Evolutionary conservation across 495 filamentous ascomycete species (phyloP), one percentile per base, ranked within the genome.

Genomic region (Trichoderma asperelloides): DNA sequence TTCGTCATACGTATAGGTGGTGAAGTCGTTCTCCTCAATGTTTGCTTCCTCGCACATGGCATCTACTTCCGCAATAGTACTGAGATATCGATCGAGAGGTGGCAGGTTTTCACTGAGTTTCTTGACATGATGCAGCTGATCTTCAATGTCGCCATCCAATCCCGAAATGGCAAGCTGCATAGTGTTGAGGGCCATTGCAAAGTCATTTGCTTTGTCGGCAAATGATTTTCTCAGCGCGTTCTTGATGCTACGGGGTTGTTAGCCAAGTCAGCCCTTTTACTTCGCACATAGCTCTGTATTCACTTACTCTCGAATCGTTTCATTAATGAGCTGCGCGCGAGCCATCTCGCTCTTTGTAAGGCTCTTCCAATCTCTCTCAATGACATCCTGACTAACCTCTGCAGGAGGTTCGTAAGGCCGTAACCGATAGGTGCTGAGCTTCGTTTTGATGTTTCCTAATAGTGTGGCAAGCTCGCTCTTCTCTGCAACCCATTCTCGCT

Each of bases 1-100:
- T 75, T 98, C 95, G 74, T 98, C 95, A 72, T 97, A 91, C 13
- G 92, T 96, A 78, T 97, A 97, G 2, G 94, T 97, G 6, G 95
- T 98, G 78, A 94, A 97, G 77, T 98, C 95, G 76, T 98, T 98
- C 74, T 98, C 95, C 76, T 98, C 95, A 60, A 97, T 96, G 75
- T 98, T 98, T 57, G 95, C 95, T 80, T 98, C 93, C 51, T 87
- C 86, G 74, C 96, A 98, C 77, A 96, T 92, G 70, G 86, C 84
- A 71, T 96, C 92, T 33, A 97, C 81, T 13, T 85, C 87, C 4
- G 85, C 89, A 70, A 98, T 94, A 67, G 88, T 89, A 67, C 89
- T 84, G 25, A 98, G 85, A 77, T 91, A 97, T 43, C 90, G 85
- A 71, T 97, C 92, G 2, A 98, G 84, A 0, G 95, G 95, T 1